Percentiles rank a stretch among this genome's conserved stretches.
Conservation (phyloP, 2,329 filamentous ascomycete genomes). For the Diaporthe caulivora region DNA sequence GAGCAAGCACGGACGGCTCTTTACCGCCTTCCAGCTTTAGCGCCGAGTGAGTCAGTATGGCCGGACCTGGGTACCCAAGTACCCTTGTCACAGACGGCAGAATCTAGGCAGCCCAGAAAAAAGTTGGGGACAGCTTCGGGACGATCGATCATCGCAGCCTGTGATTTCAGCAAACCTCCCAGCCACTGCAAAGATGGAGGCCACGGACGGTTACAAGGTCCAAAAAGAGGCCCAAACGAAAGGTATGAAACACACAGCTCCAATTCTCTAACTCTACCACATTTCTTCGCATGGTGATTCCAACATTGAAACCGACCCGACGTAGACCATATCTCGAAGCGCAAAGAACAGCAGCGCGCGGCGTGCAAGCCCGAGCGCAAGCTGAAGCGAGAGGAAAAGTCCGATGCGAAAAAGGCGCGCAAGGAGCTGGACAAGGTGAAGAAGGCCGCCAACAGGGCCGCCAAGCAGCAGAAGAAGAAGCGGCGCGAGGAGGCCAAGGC, state of each 20-base stretch:
- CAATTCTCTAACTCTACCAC: not conserved
- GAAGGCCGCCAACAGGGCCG: constrained; percentile 35
- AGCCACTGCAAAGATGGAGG: constrained; percentile 19
- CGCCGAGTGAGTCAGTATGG: not conserved
- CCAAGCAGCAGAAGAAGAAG: constrained; percentile 34
- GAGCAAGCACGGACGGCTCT: not conserved
- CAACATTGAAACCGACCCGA: not conserved
- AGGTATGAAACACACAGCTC: not conserved
- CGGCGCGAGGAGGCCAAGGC: constrained; percentile 32
- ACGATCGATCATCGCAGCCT: constrained; percentile 2
- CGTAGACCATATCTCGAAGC: constrained; percentile 48
- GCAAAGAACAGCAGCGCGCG: constrained; percentile 45
- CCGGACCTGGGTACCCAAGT: not conserved
- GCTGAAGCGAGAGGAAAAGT: constrained; percentile 48
- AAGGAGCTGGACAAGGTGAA: constrained; percentile 36
- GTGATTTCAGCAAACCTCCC: not conserved
- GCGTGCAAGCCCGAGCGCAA: constrained; percentile 53
- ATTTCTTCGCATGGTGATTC: too few relatives aligned
- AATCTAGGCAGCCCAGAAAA: constrained; percentile 29
- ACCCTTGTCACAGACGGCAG: constrained; percentile 30
- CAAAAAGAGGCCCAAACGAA: not conserved
- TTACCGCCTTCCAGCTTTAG: constrained; percentile 11
- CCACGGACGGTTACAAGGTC: constrained; percentile 4
- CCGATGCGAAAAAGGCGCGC: constrained; percentile 51
- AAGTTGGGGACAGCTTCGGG: constrained; percentile 19